phyloP scores from a whole-genome alignment of 2,329 filamentous ascomycete species.

The Phaeosphaeria sp. region DNA sequence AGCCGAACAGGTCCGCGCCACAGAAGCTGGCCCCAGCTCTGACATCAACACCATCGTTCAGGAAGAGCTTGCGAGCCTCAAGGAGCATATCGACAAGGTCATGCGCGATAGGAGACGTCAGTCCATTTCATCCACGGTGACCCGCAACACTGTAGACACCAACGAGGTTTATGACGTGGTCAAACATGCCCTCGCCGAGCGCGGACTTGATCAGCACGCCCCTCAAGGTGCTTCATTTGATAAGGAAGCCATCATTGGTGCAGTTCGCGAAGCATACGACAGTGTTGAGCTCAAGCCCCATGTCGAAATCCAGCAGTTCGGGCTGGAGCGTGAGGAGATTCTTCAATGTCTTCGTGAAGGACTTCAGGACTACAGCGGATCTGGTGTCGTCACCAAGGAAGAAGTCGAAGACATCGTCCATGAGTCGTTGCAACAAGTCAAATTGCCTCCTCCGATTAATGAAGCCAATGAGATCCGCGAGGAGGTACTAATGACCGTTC shows the following conservation, averaged over 20 bases:
- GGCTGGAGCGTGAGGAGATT: constrained; percentile 88
- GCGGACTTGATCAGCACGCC: constrained; percentile 54
- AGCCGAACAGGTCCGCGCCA: constrained; percentile 58
- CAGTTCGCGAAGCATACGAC: constrained; percentile 90
- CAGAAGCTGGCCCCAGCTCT: constrained; percentile 58
- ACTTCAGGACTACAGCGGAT: constrained; percentile 74
- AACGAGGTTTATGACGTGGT: constrained; percentile 87
- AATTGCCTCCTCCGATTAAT: constrained; percentile 74
- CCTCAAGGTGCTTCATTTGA: constrained; percentile 50
- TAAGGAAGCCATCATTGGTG: constrained; percentile 83
- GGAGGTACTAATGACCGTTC: constrained; percentile 82
- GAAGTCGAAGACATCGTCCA: constrained; percentile 86
- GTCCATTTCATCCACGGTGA: constrained; percentile 67
- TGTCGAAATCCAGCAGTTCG: constrained; percentile 87
- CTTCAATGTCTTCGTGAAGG: constrained; percentile 86
- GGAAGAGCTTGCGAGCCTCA: constrained; percentile 80
- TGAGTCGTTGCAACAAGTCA: constrained; percentile 83
- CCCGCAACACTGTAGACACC: constrained; percentile 73
- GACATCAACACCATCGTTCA: constrained; percentile 81
- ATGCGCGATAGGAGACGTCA: constrained; percentile 77
- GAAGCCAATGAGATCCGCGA: constrained; percentile 76
- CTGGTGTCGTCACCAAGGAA: constrained; percentile 72
- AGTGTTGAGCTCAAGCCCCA: constrained; percentile 82
- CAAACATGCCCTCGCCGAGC: constrained; percentile 73
- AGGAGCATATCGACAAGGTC: constrained; percentile 80